Conservation (phyloP, 2,329 filamentous ascomycete species). For the Byssochlamys sp. region DNA sequence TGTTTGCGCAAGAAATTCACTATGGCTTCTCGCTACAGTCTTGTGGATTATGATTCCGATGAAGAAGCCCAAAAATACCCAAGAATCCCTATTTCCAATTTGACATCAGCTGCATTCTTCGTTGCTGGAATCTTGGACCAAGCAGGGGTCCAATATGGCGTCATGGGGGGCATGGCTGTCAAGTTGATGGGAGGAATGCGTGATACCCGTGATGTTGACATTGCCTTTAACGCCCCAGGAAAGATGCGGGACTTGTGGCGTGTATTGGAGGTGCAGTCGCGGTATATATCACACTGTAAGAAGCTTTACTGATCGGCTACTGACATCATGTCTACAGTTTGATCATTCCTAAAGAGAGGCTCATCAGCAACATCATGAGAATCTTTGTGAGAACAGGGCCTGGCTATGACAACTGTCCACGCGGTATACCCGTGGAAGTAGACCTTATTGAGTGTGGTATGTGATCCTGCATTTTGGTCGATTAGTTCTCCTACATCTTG, state of each 20-base stretch:
- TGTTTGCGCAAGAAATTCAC: too few species aligned
- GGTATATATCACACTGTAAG: background rate
- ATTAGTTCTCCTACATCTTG: background rate
- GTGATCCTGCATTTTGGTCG: too few species aligned
- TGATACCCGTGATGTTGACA: background rate
- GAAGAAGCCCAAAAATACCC: background rate
- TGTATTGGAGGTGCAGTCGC: background rate
- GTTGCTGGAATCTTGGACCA: background rate
- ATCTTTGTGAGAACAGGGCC: too few species aligned
- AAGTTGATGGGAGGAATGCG: background rate
- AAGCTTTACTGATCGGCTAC: too few species aligned
- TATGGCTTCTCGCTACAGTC: background rate
- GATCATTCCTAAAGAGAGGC: too few species aligned
- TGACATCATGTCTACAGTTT: too few species aligned
- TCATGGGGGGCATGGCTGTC: background rate
- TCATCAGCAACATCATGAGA: too few species aligned
- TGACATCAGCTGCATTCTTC: background rate
- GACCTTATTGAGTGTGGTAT: too few species aligned
- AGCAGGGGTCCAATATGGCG: background rate
- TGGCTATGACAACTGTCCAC: too few species aligned
- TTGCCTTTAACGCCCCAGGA: background rate
- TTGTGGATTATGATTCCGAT: background rate
- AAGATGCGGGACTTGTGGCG: background rate
- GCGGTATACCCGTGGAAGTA: too few species aligned
- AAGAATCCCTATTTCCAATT: background rate